These are phyloP conservation scores for Striga hermonthica DNA, from an alignment of 305 asterid species.

Conservation along the genomic window DNA sequence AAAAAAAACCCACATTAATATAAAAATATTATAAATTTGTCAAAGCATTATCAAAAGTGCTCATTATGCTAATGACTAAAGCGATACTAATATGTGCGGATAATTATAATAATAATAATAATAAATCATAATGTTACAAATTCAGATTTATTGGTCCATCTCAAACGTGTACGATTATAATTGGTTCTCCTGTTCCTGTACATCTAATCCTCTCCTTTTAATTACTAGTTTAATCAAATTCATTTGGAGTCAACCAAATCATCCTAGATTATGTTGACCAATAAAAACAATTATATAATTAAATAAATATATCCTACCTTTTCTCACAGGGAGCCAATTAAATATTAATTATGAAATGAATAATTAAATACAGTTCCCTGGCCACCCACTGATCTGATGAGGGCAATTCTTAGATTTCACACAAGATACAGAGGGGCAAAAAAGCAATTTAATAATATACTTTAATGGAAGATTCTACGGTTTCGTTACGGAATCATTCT, in stretches of 20 bases:
- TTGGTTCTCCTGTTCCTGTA: too few species aligned
- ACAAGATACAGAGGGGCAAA: too few species aligned
- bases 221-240: constrained; percentile 34
- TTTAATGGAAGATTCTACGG: too few species aligned
- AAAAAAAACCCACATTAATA: too few species aligned
- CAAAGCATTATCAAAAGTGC: constrained; percentile 39
- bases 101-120: neutral
- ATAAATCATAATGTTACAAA: too few species aligned
- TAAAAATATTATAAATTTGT: neutral
- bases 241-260: constrained; percentile 47
- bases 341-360: constrained; percentile 17
- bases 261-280: constrained; percentile 31
- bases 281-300: neutral
- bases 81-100: constrained; percentile 27
- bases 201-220: constrained; percentile 2
- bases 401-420: neutral
- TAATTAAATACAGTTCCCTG: neutral
- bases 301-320: constrained; percentile 25
- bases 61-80: constrained; percentile 29
- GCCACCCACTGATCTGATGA: constrained; percentile 1
- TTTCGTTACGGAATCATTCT: too few species aligned
- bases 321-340: constrained; percentile 27
- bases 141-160: too few species aligned
- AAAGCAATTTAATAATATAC: too few species aligned
- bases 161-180: too few species aligned